Percentiles rank a stretch among this genome's conserved stretches.
These are phyloP conservation scores for Avena atlantica DNA, from an alignment of 176 grass and related monocot species.

Conservation along the genomic window DNA sequence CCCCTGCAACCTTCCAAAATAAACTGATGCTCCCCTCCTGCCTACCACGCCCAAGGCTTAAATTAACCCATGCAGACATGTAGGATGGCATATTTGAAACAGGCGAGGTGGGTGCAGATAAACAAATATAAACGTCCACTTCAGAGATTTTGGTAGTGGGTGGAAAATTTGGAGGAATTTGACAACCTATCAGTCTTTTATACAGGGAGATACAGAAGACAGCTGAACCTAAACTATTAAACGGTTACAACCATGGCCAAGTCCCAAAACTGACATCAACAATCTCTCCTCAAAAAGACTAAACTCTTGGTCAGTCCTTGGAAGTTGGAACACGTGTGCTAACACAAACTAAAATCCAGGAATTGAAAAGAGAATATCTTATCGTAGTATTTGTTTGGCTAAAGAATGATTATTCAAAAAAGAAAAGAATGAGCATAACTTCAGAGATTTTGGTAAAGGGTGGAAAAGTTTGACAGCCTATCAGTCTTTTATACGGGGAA, in stretches of 20 bases:
- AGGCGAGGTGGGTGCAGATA: conserved; percentile 29
- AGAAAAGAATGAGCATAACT: not conserved
- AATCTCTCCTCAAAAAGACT: not conserved
- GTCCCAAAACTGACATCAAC: conserved; percentile 34
- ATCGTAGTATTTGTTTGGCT: not conserved
- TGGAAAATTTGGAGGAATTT: conserved; percentile 27
- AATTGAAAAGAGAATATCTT: not conserved
- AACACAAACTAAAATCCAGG: conserved; percentile 6
- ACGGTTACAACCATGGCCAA: not conserved
- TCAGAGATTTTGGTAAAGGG: conserved; percentile 45
- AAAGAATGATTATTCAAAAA: not conserved
- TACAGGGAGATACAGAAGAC: not conserved
- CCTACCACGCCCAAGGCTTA: conserved; percentile 33
- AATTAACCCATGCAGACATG: conserved; percentile 7
- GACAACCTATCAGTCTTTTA: conserved; percentile 40
- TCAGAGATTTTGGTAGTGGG: conserved; percentile 46
- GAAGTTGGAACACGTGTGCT: not conserved
- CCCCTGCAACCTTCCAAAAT: conserved; percentile 35
- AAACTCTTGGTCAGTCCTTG: not conserved
- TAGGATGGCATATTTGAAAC: not conserved
- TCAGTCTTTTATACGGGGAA: conserved; percentile 9
- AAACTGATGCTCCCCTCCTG: conserved; percentile 28
- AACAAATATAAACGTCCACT: conserved; percentile 39
- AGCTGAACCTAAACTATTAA: not conserved
- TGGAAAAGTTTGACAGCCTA: conserved; percentile 42